Conservation (phyloP, 169 alveolate species). For the Babesia bigemina region DNA sequence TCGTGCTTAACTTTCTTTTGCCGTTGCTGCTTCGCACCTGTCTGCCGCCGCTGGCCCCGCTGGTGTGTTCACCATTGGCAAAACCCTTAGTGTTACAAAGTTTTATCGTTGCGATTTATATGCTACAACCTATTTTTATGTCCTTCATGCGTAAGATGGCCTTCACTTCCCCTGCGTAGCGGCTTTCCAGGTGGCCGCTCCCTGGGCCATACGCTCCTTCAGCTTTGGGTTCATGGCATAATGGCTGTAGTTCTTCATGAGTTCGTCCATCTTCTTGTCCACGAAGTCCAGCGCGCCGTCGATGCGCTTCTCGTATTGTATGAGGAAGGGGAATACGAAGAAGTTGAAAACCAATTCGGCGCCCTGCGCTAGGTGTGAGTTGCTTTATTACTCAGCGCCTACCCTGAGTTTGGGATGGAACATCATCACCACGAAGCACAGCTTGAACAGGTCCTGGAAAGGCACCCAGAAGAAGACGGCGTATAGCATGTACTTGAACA, state of each 20-base stretch:
- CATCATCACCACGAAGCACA: constrained; percentile 41
- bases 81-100: no score
- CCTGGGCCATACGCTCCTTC: no score
- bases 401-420: constrained; percentile 65
- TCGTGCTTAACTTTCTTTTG: no score
- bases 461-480: constrained; percentile 69
- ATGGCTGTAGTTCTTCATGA: neutral
- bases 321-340: constrained; percentile 43
- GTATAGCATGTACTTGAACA: constrained; percentile 34
- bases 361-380: constrained; percentile 31
- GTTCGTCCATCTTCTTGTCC: constrained; percentile 28
- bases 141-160: no score
- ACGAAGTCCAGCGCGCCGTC: constrained; percentile 42
- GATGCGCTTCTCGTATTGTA: constrained; percentile 51
- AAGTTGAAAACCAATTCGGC: constrained; percentile 61
- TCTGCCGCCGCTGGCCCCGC: no score
- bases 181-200: no score
- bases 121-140: no score
- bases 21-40: no score
- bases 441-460: constrained; percentile 34
- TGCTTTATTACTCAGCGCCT: neutral
- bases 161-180: no score
- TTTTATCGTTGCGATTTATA: no score
- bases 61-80: no score
- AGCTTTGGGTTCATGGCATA: neutral